Conservation (phyloP, 1,284 basidiomycete species). For the Heimioporus punctisporus region DNA sequence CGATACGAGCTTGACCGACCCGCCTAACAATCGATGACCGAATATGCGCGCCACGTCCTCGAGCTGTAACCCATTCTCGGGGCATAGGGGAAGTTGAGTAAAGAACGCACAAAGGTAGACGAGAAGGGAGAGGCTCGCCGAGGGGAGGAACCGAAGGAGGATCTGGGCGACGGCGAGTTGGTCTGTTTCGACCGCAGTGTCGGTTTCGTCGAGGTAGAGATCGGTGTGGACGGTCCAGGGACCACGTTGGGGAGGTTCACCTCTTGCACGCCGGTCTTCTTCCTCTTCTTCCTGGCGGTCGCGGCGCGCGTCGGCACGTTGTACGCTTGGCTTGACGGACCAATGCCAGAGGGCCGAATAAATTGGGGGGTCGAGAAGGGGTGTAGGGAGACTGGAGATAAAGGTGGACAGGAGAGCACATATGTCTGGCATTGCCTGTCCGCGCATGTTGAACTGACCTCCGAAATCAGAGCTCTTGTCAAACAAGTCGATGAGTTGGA, state of each 20-base stretch:
- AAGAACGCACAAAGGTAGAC: conserved; percentile 69
- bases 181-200: conserved; percentile 27
- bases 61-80: conserved; percentile 31
- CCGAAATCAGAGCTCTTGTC: conserved; percentile 34
- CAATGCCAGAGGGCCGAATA: conserved; percentile 52
- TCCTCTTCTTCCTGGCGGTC: conserved; percentile 26
- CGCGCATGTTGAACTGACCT: conserved; percentile 40
- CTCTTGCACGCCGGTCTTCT: conserved; percentile 24
- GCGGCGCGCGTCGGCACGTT: conserved; percentile 33
- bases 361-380: conserved; percentile 46
- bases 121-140: conserved; percentile 55
- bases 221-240: conserved; percentile 7
- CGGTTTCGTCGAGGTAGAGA: conserved; percentile 13
- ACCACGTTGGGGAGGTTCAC: conserved; percentile 8
- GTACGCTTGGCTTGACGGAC: conserved; percentile 48
- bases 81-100: conserved; percentile 33
- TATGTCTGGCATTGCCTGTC: conserved; percentile 57
- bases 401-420: conserved; percentile 63
- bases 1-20: conserved; percentile 21
- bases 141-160: conserved; percentile 62
- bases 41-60: conserved; percentile 36
- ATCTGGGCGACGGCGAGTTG: conserved; percentile 50
- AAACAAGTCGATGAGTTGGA: conserved; percentile 38
- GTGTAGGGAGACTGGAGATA: conserved; percentile 54
- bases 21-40: conserved; percentile 27